A percentile compares a stretch with the other conserved stretches of the same genome.
These are phyloP conservation scores for Cunninghamia lanceolata DNA, from an alignment of 75 land plant genomes.

Conservation along the genomic window DNA sequence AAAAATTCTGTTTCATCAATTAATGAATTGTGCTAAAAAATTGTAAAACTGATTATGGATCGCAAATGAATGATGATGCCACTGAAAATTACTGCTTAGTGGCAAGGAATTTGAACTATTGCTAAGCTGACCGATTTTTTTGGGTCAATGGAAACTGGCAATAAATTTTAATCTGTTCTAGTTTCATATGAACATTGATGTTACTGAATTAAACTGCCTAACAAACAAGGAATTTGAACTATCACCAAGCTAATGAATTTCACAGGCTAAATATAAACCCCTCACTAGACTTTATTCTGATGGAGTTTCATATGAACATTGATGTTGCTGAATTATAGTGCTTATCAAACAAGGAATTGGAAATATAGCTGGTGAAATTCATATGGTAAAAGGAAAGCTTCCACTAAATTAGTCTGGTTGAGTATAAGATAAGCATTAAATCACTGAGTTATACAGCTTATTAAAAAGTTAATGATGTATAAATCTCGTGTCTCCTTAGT, in stretches of 20 bases:
- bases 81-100: not conserved
- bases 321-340: not conserved
- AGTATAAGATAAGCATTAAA: not conserved
- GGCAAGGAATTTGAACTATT: not conserved
- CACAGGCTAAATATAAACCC: not conserved
- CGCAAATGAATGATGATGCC: not conserved
- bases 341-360: not conserved
- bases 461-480: not conserved
- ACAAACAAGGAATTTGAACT: not conserved
- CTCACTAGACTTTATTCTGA: not conserved
- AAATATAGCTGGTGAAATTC: not conserved
- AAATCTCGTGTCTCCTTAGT: not conserved
- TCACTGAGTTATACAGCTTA: not conserved
- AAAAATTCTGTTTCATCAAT: not conserved
- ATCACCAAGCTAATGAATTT: not conserved
- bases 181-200: not conserved
- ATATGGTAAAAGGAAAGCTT: not conserved
- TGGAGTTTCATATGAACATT: not conserved
- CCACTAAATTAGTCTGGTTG: not conserved
- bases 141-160: not conserved
- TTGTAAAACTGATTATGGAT: not conserved
- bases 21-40: not conserved
- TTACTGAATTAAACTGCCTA: not conserved
- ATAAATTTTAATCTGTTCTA: not conserved
- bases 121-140: not conserved